A percentile compares a stretch with the other conserved stretches of the same genome.
These are phyloP conservation scores for Rhizopogon roseolus DNA, from an alignment of 768 basidiomycete genomes.

Conservation along the genomic window DNA sequence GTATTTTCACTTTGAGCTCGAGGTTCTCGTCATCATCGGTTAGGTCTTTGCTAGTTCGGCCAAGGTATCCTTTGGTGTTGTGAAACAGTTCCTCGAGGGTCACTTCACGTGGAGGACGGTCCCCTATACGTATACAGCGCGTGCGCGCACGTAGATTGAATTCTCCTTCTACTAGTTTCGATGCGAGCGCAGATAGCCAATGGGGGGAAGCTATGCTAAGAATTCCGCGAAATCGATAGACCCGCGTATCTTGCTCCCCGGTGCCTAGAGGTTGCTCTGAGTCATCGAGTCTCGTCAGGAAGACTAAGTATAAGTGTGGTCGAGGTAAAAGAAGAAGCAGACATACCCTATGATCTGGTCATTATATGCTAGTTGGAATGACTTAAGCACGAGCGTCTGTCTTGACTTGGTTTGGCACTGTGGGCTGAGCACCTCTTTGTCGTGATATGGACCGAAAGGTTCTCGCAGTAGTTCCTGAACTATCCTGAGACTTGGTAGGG, in stretches of 20 bases:
- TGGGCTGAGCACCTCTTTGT: slow-evolving; percentile 18
- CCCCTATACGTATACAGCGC: slow-evolving; percentile 17
- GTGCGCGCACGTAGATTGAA: slow-evolving; percentile 35
- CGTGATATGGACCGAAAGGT: slow-evolving; percentile 27
- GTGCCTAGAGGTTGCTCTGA: slow-evolving; percentile 37
- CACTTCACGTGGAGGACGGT: slow-evolving; percentile 19
- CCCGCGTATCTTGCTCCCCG: slow-evolving; percentile 16
- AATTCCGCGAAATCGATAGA: slow-evolving; percentile 47
- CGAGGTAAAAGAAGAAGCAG: background rate
- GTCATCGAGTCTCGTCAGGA: slow-evolving; percentile 38
- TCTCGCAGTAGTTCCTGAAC: slow-evolving; percentile 19
- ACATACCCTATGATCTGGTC: slow-evolving; percentile 22
- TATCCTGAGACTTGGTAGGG: slow-evolving; percentile 3
- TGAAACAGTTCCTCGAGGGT: slow-evolving; percentile 34
- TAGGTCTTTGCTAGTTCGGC: background rate
- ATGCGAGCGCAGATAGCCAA: slow-evolving; percentile 49
- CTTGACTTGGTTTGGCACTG: slow-evolving; percentile 12
- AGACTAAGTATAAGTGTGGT: slow-evolving; percentile 1
- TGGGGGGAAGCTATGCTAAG: slow-evolving; percentile 39
- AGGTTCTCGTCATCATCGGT: slow-evolving; percentile 9
- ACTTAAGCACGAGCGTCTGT: slow-evolving; percentile 18
- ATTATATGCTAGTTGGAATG: slow-evolving; percentile 24
- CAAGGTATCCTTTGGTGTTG: background rate
- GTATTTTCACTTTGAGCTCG: slow-evolving; percentile 36
- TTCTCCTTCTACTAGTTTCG: slow-evolving; percentile 36